Conservation (phyloP, 23 red algal species). For the Agarophyton chilense region DNA sequence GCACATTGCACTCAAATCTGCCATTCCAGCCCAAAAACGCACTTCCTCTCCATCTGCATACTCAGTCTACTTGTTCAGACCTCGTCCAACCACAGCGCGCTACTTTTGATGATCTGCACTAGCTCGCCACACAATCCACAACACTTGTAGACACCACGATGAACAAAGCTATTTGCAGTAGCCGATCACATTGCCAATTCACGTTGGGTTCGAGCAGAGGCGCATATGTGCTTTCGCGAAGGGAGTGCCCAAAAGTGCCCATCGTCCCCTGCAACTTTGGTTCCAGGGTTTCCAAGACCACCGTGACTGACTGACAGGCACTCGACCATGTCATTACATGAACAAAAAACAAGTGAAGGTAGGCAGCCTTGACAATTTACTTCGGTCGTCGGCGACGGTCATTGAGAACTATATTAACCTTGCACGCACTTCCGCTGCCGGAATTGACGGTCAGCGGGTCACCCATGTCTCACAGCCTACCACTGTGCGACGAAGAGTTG, state of each 20-base stretch:
- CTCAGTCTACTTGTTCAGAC: too few species aligned
- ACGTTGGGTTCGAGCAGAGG: background rate
- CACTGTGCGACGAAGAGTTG: too few species aligned
- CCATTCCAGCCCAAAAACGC: too few species aligned
- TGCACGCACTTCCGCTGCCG: too few species aligned
- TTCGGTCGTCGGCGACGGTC: too few species aligned
- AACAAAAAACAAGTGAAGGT: too few species aligned
- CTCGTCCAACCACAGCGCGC: too few species aligned
- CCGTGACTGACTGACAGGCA: background rate
- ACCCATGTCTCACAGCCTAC: too few species aligned
- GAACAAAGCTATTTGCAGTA: background rate
- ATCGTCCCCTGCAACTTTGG: constrained; percentile 5
- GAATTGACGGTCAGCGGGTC: too few species aligned
- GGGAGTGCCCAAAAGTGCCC: background rate
- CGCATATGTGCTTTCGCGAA: background rate
- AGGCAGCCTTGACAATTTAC: too few species aligned
- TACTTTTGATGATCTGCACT: background rate
- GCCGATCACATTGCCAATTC: background rate
- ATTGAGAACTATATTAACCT: too few species aligned
- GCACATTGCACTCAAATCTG: background rate
- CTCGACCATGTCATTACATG: background rate
- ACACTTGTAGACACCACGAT: background rate
- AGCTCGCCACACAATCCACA: background rate
- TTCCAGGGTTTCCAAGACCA: background rate
- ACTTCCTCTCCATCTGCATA: too few species aligned